Base-by-base conservation (phyloP, 2,329 filamentous ascomycete species). In the Cordyceps javanica region DNA sequence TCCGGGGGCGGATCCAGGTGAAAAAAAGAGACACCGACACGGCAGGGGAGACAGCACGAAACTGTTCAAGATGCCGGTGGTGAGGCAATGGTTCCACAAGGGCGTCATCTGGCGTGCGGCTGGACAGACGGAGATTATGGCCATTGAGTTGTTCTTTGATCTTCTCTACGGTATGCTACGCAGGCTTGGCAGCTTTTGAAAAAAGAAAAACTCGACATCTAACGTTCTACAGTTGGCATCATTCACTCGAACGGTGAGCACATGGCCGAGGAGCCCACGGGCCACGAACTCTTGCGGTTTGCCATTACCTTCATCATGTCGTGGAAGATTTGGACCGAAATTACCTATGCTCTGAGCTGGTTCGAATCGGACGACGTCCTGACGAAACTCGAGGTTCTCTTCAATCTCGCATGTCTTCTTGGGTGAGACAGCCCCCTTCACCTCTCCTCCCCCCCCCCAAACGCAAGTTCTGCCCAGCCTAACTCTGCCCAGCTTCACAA, bases 11-110 rank as follows among this genome's bases (percentile, higher is more conserved):
- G 41, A 28, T 4, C 39, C 19, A 4, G 21, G 25, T 3, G 21
- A 69, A 67, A 64, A 65, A 69, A 63, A 69, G 69, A 62, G 66
- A 71, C 63, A 71, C 74, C 73, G 55, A 62, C 59, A 13, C 68
- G 21, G 32, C 3, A 54, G 51, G 9, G 78, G 70, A 57, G 69
- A 65, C 49, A 74, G 77, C 1, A 76, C 85, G 64, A 80, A 78
- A 65, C 70, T 87, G 59, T 83, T 82, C 66, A 81, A 81, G 66
- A 77, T 75, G 60, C 84, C 85, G 0, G 77, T 82, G 7, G 75
- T 87, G 3, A 76, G 83, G 59, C 85, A 87, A 70, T 87, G 86
- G 70, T 86, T 86, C 63, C 83, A 87, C 66, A 82, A 82, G 59
- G 83, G 83, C 0, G 73, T 87, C 13, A 69, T 88, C 8, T 87